Evolutionary conservation across 2,329 filamentous ascomycete genomes (phyloP).

Genomic region (Verticillium zaregamsianum): DNA sequence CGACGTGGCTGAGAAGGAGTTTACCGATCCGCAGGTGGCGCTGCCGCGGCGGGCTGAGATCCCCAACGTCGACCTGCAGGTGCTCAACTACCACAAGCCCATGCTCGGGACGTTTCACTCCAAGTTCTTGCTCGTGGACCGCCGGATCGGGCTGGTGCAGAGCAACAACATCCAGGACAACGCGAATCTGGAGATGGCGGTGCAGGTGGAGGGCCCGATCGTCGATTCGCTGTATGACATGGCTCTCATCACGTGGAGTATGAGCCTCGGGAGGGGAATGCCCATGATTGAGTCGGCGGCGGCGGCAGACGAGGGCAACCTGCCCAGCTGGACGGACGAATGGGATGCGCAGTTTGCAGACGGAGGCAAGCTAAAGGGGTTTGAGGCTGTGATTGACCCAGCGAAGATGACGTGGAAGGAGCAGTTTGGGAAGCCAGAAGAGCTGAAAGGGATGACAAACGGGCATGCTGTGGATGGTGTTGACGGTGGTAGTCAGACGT

Average conservation of each 20-base stretch:
- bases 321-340: constrained; percentile 16
- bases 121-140: constrained; percentile 75
- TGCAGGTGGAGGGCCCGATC: constrained; percentile 70
- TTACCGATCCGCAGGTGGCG: constrained; percentile 51
- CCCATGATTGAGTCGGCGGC: constrained; percentile 52
- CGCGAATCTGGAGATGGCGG: constrained; percentile 78
- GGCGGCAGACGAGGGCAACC: constrained; percentile 16
- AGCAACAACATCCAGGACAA: constrained; percentile 80
- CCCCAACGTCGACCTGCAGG: constrained; percentile 66
- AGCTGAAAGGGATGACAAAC: neutral
- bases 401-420: constrained; percentile 14
- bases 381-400: constrained; percentile 22
- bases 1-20: constrained; percentile 52
- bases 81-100: constrained; percentile 68
- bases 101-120: constrained; percentile 71
- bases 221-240: constrained; percentile 74
- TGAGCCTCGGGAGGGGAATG: constrained; percentile 53
- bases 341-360: constrained; percentile 21
- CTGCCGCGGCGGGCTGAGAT: constrained; percentile 62
- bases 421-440: constrained; percentile 10
- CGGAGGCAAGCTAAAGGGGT: constrained; percentile 23
- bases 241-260: constrained; percentile 68
- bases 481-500: neutral
- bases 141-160: constrained; percentile 64
- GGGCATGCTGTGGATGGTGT: neutral